Conservation (phyloP, 164 flowering plant species). For the Stephania japonica region DNA sequence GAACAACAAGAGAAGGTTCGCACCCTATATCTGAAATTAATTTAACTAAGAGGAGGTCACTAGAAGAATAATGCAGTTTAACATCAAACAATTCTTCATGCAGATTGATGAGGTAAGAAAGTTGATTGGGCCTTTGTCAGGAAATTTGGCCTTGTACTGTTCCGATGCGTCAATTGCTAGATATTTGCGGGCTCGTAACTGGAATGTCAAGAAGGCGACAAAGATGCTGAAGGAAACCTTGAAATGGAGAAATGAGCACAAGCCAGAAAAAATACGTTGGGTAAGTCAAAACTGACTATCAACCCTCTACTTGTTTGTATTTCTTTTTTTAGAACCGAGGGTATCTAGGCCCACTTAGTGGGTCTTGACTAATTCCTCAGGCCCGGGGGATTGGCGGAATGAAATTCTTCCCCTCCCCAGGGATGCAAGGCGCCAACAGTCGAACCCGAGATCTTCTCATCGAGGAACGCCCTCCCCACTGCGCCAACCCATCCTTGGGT, state of each 20-base stretch:
- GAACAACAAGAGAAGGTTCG: conserved; percentile 61
- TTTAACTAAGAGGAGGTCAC: not conserved
- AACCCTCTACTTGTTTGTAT: not conserved
- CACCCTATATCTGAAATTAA: not conserved
- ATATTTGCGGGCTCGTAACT: conserved; percentile 63
- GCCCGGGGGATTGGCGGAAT: too few species aligned
- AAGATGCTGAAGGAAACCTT: conserved; percentile 82
- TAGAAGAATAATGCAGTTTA: not conserved
- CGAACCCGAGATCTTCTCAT: too few species aligned
- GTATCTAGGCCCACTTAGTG: too few species aligned
- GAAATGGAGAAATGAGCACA: conserved; percentile 79
- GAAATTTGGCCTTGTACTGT: conserved; percentile 53
- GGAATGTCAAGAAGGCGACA: conserved; percentile 85
- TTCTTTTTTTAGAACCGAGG: too few species aligned
- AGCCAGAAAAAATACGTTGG: conserved; percentile 94
- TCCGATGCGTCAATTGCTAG: conserved; percentile 68
- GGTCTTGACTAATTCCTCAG: too few species aligned
- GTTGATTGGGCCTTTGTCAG: conserved; percentile 52
- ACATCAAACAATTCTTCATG: not conserved
- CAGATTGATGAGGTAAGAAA: conserved; percentile 78
- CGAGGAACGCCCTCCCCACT: too few species aligned
- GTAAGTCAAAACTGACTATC: conserved; percentile 30
- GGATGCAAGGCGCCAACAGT: too few species aligned
- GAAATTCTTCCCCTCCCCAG: too few species aligned
- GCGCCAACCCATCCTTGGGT: too few species aligned